phyloP scores from a whole-genome alignment of 75 land plant species.

The Cryptomeria japonica region DNA sequence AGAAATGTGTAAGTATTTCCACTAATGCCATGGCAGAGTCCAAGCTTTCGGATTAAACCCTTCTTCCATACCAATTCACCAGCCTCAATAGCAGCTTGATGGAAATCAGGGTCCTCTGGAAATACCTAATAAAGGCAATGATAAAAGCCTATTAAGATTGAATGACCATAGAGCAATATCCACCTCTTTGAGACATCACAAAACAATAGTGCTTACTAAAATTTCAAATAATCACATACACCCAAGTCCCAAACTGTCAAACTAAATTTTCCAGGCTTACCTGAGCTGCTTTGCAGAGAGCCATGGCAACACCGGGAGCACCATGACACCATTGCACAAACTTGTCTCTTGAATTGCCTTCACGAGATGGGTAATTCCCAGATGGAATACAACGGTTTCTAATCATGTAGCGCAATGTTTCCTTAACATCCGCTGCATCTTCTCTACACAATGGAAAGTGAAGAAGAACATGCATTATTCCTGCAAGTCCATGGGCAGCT shows the following conservation, averaged over 20 bases:
- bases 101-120: constrained; percentile 57
- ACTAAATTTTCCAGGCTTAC: constrained; percentile 20
- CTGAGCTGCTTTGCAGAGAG: constrained; percentile 72
- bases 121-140: constrained; percentile 42
- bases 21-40: constrained; percentile 68
- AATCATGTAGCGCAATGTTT: constrained; percentile 72
- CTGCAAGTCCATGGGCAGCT: constrained; percentile 89
- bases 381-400: constrained; percentile 47
- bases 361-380: constrained; percentile 68
- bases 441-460: constrained; percentile 54
- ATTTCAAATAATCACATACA: neutral
- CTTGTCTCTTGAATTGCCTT: constrained; percentile 54
- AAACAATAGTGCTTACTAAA: neutral
- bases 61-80: constrained; percentile 82
- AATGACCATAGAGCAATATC: neutral
- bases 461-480: constrained; percentile 71
- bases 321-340: constrained; percentile 89
- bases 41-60: constrained; percentile 63
- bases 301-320: constrained; percentile 60
- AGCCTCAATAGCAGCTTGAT: constrained; percentile 78
- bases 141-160: neutral
- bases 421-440: constrained; percentile 65
- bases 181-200: neutral
- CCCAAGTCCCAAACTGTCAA: neutral
- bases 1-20: constrained; percentile 82